Percentiles rank a stretch among this genome's conserved stretches.
Conservation (phyloP, 2,329 filamentous ascomycete species). For the Aspergillus proliferans region DNA sequence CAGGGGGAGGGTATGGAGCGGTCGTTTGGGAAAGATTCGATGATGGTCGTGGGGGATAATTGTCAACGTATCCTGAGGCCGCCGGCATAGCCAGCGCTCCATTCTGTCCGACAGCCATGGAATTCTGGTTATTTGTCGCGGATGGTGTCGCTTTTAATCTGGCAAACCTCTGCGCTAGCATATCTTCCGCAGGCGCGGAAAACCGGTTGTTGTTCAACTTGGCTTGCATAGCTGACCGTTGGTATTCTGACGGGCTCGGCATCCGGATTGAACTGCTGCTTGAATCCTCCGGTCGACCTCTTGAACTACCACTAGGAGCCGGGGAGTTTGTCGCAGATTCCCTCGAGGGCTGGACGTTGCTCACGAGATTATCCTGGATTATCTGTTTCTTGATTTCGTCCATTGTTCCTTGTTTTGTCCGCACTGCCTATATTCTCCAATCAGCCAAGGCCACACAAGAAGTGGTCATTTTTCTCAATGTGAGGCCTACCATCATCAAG, state of each 20-base stretch:
- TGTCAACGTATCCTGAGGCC: conserved; percentile 10
- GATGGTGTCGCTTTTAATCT: conserved; percentile 26
- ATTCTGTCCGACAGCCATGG: conserved; percentile 8
- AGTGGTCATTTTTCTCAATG: not conserved
- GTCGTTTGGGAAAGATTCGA: conserved; percentile 16
- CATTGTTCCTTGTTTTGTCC: conserved; percentile 38
- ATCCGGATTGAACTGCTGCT: conserved; percentile 24
- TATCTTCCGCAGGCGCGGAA: conserved; percentile 27
- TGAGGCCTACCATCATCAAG: conserved; percentile 39
- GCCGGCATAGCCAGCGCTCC: conserved; percentile 6
- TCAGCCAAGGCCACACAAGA: conserved; percentile 4
- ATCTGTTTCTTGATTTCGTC: conserved; percentile 37
- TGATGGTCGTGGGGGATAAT: conserved; percentile 18
- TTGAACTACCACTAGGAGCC: conserved; percentile 6
- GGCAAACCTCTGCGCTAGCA: conserved; percentile 38
- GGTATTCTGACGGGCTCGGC: conserved; percentile 37
- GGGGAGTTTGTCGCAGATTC: conserved; percentile 6
- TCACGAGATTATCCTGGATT: conserved; percentile 30
- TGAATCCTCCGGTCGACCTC: conserved; percentile 19
- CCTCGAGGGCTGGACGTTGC: conserved; percentile 21
- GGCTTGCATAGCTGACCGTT: conserved; percentile 16
- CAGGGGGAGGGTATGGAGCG: conserved; percentile 11
- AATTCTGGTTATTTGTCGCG: conserved; percentile 6
- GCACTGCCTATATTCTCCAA: conserved; percentile 22
- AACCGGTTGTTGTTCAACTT: conserved; percentile 15